Evolutionary conservation across 805 yeast genomes (phyloP).

Genomic region (Kuraishia borneana): DNA sequence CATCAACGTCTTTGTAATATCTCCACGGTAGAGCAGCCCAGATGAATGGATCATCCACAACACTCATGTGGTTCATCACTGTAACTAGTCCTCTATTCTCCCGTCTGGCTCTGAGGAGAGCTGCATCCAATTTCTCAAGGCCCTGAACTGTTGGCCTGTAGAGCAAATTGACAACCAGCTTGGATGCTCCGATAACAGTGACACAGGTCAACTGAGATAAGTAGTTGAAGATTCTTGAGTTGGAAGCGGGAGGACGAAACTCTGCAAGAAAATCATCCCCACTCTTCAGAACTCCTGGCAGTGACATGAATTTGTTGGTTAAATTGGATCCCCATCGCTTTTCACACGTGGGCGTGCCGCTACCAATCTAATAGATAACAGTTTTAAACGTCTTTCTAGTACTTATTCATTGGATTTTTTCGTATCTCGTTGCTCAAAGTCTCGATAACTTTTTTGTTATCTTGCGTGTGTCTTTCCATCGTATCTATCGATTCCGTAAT

Average conservation of each 20-base stretch:
- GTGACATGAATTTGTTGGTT: constrained; percentile 37
- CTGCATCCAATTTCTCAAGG: constrained; percentile 51
- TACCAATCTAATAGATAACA: too few relatives aligned
- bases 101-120: constrained; percentile 45
- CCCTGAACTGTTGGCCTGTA: constrained; percentile 58
- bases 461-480: background rate
- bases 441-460: background rate
- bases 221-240: constrained; percentile 47
- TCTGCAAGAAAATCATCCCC: constrained; percentile 62
- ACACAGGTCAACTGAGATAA: constrained; percentile 62
- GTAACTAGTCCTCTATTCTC: constrained; percentile 76
- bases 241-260: constrained; percentile 39
- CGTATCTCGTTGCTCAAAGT: background rate
- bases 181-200: constrained; percentile 53
- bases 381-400: background rate
- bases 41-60: constrained; percentile 82
- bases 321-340: background rate
- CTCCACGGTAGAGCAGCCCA: constrained; percentile 82
- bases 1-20: constrained; percentile 47
- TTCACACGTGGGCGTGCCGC: background rate
- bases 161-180: constrained; percentile 43
- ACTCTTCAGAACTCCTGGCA: constrained; percentile 52
- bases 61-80: constrained; percentile 88
- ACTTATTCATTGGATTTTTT: background rate
- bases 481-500: background rate